A percentile compares a stretch with the other conserved stretches of the same genome.
These are phyloP conservation scores for Phaseolus lunatus DNA, from an alignment of 306 rosid species.

Conservation along the genomic window DNA sequence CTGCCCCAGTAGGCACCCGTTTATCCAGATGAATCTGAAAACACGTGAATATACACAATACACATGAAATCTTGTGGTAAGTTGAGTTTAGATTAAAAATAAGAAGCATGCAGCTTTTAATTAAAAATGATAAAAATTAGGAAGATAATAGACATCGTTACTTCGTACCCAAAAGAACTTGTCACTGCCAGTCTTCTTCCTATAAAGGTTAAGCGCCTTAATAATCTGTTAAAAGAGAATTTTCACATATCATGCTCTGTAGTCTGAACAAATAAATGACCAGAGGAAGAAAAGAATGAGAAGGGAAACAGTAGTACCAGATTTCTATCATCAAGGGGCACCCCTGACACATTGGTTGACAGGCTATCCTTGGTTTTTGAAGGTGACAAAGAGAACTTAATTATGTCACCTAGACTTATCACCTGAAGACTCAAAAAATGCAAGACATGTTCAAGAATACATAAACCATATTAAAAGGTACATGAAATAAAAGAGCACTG, in stretches of 20 bases:
- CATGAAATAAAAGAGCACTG: slow-evolving; percentile 4
- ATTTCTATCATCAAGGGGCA: slow-evolving; percentile 91
- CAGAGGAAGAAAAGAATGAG: background rate
- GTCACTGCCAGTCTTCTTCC: slow-evolving; percentile 84
- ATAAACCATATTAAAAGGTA: slow-evolving; percentile 5
- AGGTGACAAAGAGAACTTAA: slow-evolving; percentile 92
- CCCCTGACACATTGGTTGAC: slow-evolving; percentile 90
- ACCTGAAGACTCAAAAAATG: slow-evolving; percentile 60
- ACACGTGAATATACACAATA: slow-evolving; percentile 5
- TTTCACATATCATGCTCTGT: slow-evolving; percentile 19
- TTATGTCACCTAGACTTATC: slow-evolving; percentile 89
- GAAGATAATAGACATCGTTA: background rate
- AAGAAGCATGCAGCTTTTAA: background rate
- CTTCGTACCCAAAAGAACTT: slow-evolving; percentile 89
- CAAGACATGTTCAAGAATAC: slow-evolving; percentile 19
- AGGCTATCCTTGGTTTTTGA: slow-evolving; percentile 74
- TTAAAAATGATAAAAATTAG: background rate
- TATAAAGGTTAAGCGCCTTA: slow-evolving; percentile 94
- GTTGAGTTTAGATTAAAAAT: background rate
- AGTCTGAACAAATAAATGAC: slow-evolving; percentile 4
- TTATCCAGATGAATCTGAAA: slow-evolving; percentile 94
- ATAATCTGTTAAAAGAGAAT: slow-evolving; percentile 70
- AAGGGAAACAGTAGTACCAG: slow-evolving; percentile 58
- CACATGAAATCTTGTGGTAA: slow-evolving; percentile 12
- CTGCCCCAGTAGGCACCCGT: slow-evolving; percentile 95